Percentiles rank a stretch among this genome's conserved stretches.
Evolutionary conservation across 1,284 basidiomycete genomes (phyloP).

Genomic region (Gymnopus androsaceus): DNA sequence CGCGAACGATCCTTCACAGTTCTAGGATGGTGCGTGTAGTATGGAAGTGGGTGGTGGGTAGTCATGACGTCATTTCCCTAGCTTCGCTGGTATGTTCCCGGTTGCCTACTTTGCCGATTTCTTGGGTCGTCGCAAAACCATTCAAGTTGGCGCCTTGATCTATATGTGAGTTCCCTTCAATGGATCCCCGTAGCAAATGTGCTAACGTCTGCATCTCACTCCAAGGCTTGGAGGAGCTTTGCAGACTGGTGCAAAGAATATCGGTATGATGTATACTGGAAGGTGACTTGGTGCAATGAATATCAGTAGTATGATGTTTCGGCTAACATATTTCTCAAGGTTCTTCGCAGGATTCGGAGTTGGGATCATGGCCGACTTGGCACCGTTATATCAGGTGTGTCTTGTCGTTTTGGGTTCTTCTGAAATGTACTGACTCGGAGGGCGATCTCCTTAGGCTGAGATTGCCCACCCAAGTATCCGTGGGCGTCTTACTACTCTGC

Average conservation of each 20-base stretch:
- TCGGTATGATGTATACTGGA: slow-evolving; percentile 63
- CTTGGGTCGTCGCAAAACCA: slow-evolving; percentile 39
- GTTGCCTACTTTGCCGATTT: slow-evolving; percentile 40
- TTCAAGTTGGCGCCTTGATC: slow-evolving; percentile 38
- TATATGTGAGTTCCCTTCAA: slow-evolving; percentile 35
- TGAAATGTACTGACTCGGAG: too few species aligned
- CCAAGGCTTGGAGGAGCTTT: slow-evolving; percentile 53
- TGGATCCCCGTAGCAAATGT: neutral
- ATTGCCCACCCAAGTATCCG: slow-evolving; percentile 67
- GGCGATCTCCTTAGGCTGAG: slow-evolving; percentile 39
- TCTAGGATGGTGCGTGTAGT: slow-evolving; percentile 31
- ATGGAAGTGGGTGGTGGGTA: neutral
- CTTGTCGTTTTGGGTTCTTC: too few species aligned
- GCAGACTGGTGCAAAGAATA: slow-evolving; percentile 52
- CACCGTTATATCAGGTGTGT: slow-evolving; percentile 53
- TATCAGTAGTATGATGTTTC: too few species aligned
- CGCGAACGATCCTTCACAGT: slow-evolving; percentile 21
- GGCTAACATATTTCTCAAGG: too few species aligned
- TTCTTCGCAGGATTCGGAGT: slow-evolving; percentile 55
- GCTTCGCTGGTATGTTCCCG: slow-evolving; percentile 44
- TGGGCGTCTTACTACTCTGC: slow-evolving; percentile 61
- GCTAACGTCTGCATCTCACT: slow-evolving; percentile 31
- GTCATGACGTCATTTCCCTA: slow-evolving; percentile 6
- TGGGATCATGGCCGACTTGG: slow-evolving; percentile 57
- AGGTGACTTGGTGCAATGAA: too few species aligned